A percentile compares a stretch with the other conserved stretches of the same genome.
Evolutionary conservation across 2,329 filamentous ascomycete species (phyloP).

Genomic region (Arthrobotrys conoides): DNA sequence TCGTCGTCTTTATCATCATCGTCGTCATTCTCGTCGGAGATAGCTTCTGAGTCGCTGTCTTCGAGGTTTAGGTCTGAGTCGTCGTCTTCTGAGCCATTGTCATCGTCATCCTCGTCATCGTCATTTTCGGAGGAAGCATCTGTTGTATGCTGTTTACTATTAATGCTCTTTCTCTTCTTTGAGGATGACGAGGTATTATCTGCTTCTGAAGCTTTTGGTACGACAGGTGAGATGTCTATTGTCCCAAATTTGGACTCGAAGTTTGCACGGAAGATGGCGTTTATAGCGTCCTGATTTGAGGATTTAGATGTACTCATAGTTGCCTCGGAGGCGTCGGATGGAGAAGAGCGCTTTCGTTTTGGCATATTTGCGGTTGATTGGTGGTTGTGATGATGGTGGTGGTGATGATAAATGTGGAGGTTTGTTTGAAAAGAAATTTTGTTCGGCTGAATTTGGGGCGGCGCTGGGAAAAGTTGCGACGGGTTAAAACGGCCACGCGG

Average conservation of each 20-base stretch:
- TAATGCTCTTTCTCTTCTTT: slow-evolving; percentile 9
- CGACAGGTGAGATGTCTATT: slow-evolving; percentile 35
- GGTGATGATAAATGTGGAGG: neutral
- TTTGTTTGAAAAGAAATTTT: slow-evolving; percentile 23
- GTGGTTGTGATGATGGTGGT: neutral
- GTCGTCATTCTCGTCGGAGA: neutral
- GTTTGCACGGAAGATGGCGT: slow-evolving; percentile 49
- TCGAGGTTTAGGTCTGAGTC: slow-evolving; percentile 67
- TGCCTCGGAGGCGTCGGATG: neutral
- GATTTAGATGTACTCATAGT: neutral
- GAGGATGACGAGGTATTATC: neutral
- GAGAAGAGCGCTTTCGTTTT: slow-evolving; percentile 48
- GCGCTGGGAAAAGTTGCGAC: neutral
- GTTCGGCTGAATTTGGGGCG: slow-evolving; percentile 28
- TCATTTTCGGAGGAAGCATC: neutral
- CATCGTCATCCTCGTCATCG: neutral
- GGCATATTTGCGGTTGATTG: slow-evolving; percentile 27
- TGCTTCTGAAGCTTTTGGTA: neutral
- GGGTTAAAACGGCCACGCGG: slow-evolving; percentile 4
- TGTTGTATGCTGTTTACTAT: neutral
- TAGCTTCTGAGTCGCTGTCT: slow-evolving; percentile 71
- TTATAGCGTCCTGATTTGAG: slow-evolving; percentile 34
- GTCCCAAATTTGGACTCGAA: slow-evolving; percentile 52
- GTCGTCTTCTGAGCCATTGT: slow-evolving; percentile 72
- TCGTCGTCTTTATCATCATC: neutral